These are phyloP conservation scores for Lyophyllum decastes DNA, from an alignment of 768 basidiomycete genomes.

Conservation along the genomic window DNA sequence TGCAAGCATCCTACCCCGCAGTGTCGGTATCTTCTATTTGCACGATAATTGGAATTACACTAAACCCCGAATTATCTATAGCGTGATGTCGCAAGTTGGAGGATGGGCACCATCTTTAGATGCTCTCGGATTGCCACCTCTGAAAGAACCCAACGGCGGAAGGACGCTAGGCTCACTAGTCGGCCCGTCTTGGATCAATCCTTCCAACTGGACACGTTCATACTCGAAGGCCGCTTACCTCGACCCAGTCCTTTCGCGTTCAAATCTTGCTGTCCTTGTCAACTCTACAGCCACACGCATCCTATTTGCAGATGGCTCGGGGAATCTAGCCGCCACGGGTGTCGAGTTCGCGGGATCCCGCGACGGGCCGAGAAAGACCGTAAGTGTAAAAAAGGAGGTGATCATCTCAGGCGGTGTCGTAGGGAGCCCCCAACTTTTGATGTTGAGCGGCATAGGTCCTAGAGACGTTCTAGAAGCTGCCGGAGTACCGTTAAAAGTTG, in stretches of 20 bases:
- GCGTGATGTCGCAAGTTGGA: conserved; percentile 42
- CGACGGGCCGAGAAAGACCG: conserved; percentile 5
- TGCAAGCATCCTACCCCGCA: conserved; percentile 23
- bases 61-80: conserved; percentile 22
- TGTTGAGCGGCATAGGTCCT: conserved; percentile 61
- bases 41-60: conserved; percentile 4
- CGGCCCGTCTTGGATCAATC: conserved; percentile 63
- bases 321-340: conserved; percentile 45
- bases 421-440: conserved; percentile 53
- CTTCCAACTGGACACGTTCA: conserved; percentile 57
- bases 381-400: conserved; percentile 43
- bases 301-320: conserved; percentile 36
- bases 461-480: conserved; percentile 46
- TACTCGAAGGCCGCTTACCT: conserved; percentile 59
- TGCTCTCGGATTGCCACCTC: conserved; percentile 40
- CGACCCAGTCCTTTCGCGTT: conserved; percentile 59
- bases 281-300: conserved; percentile 60
- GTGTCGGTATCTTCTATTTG: conserved; percentile 8
- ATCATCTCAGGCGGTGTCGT: conserved; percentile 44
- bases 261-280: conserved; percentile 66
- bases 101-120: conserved; percentile 55
- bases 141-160: conserved; percentile 46
- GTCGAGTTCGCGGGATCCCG: conserved; percentile 44
- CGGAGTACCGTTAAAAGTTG: conserved; percentile 43
- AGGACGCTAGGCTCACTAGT: conserved; percentile 52